Conservation (phyloP, 495 filamentous ascomycete species). For the Penicillium mononematosum region DNA sequence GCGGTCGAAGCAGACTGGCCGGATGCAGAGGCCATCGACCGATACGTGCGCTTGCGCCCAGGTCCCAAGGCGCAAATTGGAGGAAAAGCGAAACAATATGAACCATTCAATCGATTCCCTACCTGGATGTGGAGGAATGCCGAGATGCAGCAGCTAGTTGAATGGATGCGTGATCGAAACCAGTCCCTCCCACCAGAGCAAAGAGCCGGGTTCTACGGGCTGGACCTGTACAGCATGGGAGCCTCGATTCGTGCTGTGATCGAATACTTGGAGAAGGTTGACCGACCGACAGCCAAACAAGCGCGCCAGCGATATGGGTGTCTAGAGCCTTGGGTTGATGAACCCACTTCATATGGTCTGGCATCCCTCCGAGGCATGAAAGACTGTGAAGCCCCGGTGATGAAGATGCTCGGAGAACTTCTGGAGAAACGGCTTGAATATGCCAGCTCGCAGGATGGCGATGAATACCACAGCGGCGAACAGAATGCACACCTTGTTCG, state of each 20-base stretch:
- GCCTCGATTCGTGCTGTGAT: conserved; percentile 52
- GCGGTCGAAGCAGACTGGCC: conserved; percentile 62
- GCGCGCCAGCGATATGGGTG: conserved; percentile 49
- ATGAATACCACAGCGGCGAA: conserved; percentile 53
- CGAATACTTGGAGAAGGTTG: conserved; percentile 51
- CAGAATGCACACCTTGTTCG: conserved; percentile 56
- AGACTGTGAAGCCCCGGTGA: conserved; percentile 50
- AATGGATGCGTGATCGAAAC: conserved; percentile 56
- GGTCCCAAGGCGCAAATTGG: conserved; percentile 37
- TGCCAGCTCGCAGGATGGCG: conserved; percentile 35
- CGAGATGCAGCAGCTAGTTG: conserved; percentile 56
- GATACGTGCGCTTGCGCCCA: conserved; percentile 53
- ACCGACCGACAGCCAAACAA: conserved; percentile 44
- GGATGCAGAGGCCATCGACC: conserved; percentile 55
- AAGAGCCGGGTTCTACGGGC: conserved; percentile 51
- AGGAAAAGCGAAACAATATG: conserved; percentile 27
- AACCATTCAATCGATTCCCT: conserved; percentile 55
- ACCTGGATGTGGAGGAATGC: conserved; percentile 64
- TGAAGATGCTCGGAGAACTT: conserved; percentile 48
- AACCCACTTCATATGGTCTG: conserved; percentile 54
- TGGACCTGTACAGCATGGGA: conserved; percentile 58
- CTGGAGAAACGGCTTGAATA: conserved; percentile 49
- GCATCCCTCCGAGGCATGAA: conserved; percentile 44
- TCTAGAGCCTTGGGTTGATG: conserved; percentile 51
- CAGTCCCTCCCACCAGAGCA: conserved; percentile 28